Percentiles rank a stretch among this genome's conserved stretches.
Evolutionary conservation across 2,329 filamentous ascomycete species (phyloP).

Genomic region (Apiospora aurea): DNA sequence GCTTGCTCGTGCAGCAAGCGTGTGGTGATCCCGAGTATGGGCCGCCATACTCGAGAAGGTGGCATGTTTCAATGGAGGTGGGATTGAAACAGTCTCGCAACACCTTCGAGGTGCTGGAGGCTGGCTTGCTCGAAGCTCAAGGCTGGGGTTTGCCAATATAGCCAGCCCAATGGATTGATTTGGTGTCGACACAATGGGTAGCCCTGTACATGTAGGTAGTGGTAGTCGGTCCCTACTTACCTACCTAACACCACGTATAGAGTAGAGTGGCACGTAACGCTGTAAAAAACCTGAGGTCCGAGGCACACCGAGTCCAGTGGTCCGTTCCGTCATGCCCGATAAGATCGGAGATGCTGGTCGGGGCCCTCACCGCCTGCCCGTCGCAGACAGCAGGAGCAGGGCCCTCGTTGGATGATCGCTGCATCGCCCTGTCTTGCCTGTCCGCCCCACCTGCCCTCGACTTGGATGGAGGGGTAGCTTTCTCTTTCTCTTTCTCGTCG

Average conservation of each 20-base stretch:
- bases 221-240: too few relatives aligned
- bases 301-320: neutral
- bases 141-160: neutral
- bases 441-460: neutral
- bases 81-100: neutral
- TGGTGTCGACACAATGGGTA: neutral
- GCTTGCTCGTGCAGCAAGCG: constrained; percentile 24
- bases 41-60: constrained; percentile 26
- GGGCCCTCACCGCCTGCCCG: neutral
- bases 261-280: neutral
- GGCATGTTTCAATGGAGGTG: constrained; percentile 22
- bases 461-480: constrained; percentile 13
- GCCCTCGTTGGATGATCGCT: neutral
- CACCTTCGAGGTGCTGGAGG: neutral
- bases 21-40: constrained; percentile 27
- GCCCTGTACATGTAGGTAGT: neutral
- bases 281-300: constrained; percentile 12
- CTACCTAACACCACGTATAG: too few relatives aligned
- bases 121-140: constrained; percentile 5
- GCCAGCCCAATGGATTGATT: neutral
- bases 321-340: constrained; percentile 6
- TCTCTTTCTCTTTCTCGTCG: neutral
- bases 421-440: neutral
- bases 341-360: neutral
- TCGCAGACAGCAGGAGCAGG: neutral